Conservation (phyloP, 352 stramenopile species). For the Phytopythium helicoides region DNA sequence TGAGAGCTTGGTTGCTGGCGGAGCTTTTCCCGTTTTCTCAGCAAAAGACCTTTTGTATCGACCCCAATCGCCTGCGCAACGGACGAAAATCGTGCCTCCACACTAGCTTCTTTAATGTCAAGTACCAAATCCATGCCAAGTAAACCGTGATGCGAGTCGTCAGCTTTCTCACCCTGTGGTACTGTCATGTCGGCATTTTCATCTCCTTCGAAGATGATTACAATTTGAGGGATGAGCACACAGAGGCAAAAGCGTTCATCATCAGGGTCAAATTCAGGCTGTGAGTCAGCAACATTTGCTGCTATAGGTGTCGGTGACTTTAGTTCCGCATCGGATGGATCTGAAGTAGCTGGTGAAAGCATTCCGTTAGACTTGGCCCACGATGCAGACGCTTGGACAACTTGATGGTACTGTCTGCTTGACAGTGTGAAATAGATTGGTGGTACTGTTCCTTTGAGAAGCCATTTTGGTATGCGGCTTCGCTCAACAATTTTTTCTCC, state of each 20-base stretch:
- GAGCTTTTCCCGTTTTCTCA: slow-evolving; percentile 37
- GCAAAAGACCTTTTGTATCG: slow-evolving; percentile 36
- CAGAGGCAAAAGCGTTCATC: slow-evolving; percentile 62
- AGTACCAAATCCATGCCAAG: slow-evolving; percentile 60
- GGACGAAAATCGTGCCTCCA: slow-evolving; percentile 67
- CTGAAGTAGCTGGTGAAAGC: not conserved
- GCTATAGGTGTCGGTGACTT: not conserved
- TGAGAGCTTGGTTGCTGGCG: not conserved
- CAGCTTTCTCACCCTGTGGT: slow-evolving; percentile 4
- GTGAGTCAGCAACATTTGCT: not conserved
- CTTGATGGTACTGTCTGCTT: slow-evolving; percentile 63
- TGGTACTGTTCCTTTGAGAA: slow-evolving; percentile 61
- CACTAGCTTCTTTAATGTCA: slow-evolving; percentile 50
- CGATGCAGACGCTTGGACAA: slow-evolving; percentile 54
- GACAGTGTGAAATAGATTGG: slow-evolving; percentile 73
- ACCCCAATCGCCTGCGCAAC: slow-evolving; percentile 42
- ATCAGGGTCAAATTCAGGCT: slow-evolving; percentile 43
- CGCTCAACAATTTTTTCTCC: slow-evolving; percentile 46
- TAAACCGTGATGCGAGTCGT: not conserved
- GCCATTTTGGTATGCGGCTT: slow-evolving; percentile 46
- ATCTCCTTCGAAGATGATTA: slow-evolving; percentile 62
- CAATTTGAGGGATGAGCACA: slow-evolving; percentile 64
- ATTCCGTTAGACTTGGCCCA: slow-evolving; percentile 38
- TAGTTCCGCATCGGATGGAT: not conserved
- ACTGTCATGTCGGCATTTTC: slow-evolving; percentile 8